These are phyloP conservation scores for Saccharomycopsis sp. DNA, from an alignment of 805 yeast species.

Conservation along the genomic window DNA sequence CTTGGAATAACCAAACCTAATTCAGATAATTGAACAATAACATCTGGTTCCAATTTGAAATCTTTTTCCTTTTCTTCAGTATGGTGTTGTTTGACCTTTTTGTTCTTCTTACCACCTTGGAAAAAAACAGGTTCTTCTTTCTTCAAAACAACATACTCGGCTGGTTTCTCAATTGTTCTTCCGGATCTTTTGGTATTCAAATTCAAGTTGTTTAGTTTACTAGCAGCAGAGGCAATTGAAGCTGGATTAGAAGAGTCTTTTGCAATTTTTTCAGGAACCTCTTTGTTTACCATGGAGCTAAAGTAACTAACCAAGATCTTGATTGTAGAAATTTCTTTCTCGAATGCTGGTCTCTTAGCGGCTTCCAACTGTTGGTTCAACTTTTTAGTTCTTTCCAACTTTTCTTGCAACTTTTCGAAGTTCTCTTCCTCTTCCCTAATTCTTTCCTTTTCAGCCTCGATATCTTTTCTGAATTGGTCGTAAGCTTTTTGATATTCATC, in stretches of 20 bases:
- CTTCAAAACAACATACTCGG: conserved; percentile 56
- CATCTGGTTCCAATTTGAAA: conserved; percentile 73
- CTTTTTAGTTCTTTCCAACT: conserved; percentile 46
- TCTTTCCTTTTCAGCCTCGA: conserved; percentile 71
- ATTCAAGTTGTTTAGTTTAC: conserved; percentile 27
- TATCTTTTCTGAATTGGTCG: conserved; percentile 58
- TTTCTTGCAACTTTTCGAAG: conserved; percentile 40
- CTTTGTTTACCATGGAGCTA: conserved; percentile 14
- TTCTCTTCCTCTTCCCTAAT: conserved; percentile 48
- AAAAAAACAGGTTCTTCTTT: conserved; percentile 55
- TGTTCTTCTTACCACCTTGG: conserved; percentile 42
- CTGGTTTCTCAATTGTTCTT: conserved; percentile 57
- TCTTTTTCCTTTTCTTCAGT: conserved; percentile 36
- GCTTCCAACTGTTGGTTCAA: conserved; percentile 66
- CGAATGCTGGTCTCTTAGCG: conserved; percentile 75
- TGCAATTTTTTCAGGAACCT: conserved; percentile 15
- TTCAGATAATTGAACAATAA: conserved; percentile 69
- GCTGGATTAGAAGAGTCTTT: conserved; percentile 62
- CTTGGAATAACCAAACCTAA: conserved; percentile 76
- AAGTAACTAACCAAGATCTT: conserved; percentile 66
- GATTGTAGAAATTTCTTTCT: conserved; percentile 67
- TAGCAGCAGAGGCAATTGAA: conserved; percentile 29
- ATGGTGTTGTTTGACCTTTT: conserved; percentile 48
- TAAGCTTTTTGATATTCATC: conserved; percentile 69
- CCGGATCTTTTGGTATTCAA: conserved; percentile 25